These are phyloP conservation scores for Sporothrix schenckii DNA, from an alignment of 2,329 filamentous ascomycete species.

Conservation along the genomic window DNA sequence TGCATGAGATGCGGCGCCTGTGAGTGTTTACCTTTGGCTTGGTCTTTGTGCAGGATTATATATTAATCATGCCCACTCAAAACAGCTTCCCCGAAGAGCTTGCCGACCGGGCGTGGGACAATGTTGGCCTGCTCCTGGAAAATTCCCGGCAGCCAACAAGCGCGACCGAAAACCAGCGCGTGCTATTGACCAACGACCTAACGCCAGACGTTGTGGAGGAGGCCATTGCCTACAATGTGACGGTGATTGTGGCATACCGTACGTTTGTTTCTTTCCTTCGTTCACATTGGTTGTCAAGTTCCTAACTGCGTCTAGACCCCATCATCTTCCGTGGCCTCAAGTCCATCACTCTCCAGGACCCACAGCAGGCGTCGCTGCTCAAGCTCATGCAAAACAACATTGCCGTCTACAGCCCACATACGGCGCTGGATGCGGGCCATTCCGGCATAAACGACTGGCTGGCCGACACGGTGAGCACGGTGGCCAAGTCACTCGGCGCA, in stretches of 20 bases:
- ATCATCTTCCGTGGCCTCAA: conserved; percentile 96
- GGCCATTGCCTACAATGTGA: conserved; percentile 74
- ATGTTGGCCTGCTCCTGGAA: conserved; percentile 78
- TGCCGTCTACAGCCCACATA: conserved; percentile 95
- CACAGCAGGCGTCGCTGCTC: conserved; percentile 84
- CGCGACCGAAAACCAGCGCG: conserved; percentile 42
- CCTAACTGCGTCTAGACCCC: conserved; percentile 64
- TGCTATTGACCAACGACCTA: conserved; percentile 78
- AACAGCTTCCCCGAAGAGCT: conserved; percentile 82
- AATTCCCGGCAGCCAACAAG: conserved; percentile 43
- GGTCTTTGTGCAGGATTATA: background rate
- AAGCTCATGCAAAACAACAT: conserved; percentile 82
- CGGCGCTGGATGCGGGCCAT: conserved; percentile 84
- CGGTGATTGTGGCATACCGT: conserved; percentile 90
- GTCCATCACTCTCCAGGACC: conserved; percentile 78
- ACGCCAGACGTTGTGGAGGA: conserved; percentile 88
- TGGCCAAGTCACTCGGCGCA: background rate
- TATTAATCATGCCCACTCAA: background rate
- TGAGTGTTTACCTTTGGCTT: background rate
- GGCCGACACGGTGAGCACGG: conserved; percentile 70
- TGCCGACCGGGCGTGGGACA: conserved; percentile 91
- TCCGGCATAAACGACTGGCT: conserved; percentile 93
- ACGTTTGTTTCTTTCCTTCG: conserved; percentile 39
- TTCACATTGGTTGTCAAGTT: conserved; percentile 26
- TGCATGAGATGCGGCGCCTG: conserved; percentile 16